Conservation (phyloP, 2,329 filamentous ascomycete species). For the Clonostachys solani region DNA sequence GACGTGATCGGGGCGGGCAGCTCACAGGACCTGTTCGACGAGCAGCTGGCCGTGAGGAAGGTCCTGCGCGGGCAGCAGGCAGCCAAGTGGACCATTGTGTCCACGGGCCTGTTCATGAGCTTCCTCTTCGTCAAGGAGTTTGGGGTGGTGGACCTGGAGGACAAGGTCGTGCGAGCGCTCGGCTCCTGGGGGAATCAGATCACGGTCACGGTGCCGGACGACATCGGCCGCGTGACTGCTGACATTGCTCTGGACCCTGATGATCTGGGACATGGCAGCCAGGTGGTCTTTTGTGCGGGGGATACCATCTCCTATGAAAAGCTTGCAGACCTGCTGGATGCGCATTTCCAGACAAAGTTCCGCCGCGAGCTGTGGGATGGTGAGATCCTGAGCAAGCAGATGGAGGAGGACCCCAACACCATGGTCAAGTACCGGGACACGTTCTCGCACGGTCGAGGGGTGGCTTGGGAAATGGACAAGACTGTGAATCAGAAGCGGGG, state of each 20-base stretch:
- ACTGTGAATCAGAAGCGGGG: constrained; percentile 49
- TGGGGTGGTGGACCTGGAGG: constrained; percentile 51
- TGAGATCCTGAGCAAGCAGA: constrained; percentile 34
- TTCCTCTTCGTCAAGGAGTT: constrained; percentile 63
- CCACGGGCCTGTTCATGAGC: constrained; percentile 67
- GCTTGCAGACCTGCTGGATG: constrained; percentile 48
- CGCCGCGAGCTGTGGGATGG: constrained; percentile 44
- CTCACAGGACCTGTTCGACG: constrained; percentile 62
- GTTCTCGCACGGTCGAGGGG: constrained; percentile 54
- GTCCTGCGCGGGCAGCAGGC: constrained; percentile 40
- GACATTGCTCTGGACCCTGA: constrained; percentile 43
- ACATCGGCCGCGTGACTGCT: constrained; percentile 60
- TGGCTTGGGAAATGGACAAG: constrained; percentile 49
- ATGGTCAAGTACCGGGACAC: constrained; percentile 58
- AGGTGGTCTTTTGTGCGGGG: constrained; percentile 53
- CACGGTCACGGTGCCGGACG: constrained; percentile 56
- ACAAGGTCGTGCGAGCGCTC: constrained; percentile 43
- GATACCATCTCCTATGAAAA: constrained; percentile 56
- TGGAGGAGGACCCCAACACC: constrained; percentile 36
- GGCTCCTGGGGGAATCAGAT: constrained; percentile 58
- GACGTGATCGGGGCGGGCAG: constrained; percentile 55
- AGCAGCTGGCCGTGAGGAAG: constrained; percentile 56
- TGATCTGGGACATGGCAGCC: constrained; percentile 19
- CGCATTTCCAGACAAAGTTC: constrained; percentile 30
- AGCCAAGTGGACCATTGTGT: constrained; percentile 60